Conservation (phyloP, 768 basidiomycete species). For the Kwoniella sp. region DNA sequence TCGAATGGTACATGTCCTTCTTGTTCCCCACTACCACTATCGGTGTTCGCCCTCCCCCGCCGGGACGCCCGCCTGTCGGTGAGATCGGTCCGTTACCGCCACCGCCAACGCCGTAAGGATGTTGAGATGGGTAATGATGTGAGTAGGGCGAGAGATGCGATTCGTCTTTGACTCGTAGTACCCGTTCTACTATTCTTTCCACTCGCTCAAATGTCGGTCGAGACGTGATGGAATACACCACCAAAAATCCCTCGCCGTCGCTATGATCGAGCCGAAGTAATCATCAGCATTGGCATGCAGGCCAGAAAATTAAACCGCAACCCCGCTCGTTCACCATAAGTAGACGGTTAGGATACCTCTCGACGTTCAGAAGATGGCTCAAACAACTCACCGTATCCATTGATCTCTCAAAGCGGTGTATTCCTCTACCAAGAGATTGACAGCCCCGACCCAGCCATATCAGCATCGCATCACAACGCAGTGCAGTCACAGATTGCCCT, state of each 20-base stretch:
- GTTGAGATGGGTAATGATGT: conserved; percentile 8
- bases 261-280: no score
- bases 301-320: not conserved
- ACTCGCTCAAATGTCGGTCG: conserved; percentile 86
- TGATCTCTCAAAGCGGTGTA: conserved; percentile 95
- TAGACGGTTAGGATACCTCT: conserved; percentile 18
- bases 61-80: no score
- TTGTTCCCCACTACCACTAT: conserved; percentile 98
- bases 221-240: conserved; percentile 96
- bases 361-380: conserved; percentile 3
- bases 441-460: conserved; percentile 1
- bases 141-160: conserved; percentile 23
- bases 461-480: not conserved
- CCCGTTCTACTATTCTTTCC: conserved; percentile 85
- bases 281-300: no score
- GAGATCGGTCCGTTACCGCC: not conserved
- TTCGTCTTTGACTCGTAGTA: conserved; percentile 79
- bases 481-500: no score
- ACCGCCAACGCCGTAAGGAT: conserved; percentile 1
- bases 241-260: conserved; percentile 96
- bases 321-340: not conserved
- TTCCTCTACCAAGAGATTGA: conserved; percentile 67
- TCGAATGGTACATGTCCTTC: conserved; percentile 84
- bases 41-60: conserved; percentile 61
- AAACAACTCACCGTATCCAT: conserved; percentile 78